phyloP scores from a whole-genome alignment of 148 eudicot genomes.

The Silene uniflora region DNA sequence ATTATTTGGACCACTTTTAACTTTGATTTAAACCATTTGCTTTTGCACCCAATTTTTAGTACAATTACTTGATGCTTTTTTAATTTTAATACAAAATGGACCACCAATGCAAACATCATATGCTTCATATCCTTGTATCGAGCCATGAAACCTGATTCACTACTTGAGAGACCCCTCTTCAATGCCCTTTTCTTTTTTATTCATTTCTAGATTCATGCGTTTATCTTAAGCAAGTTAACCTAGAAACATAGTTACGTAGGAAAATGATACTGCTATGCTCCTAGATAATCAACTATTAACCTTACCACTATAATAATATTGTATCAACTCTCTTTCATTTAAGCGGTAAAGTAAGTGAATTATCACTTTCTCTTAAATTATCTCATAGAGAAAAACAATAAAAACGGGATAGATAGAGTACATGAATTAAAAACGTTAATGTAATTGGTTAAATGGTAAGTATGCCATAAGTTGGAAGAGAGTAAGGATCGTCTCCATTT shows the following conservation, averaged over 20 bases:
- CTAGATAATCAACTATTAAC: too few species aligned
- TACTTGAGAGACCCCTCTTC: not conserved
- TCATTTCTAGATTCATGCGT: not conserved
- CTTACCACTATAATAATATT: too few species aligned
- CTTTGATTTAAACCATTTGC: not conserved
- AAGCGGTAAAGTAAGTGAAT: too few species aligned
- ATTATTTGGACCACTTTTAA: conserved; percentile 16
- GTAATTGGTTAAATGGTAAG: too few species aligned
- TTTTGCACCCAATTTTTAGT: not conserved
- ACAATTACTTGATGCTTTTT: conserved; percentile 19
- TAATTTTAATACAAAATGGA: conserved; percentile 16
- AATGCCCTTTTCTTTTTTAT: not conserved
- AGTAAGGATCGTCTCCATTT: too few species aligned
- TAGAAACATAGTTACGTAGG: not conserved
- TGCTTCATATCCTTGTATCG: conserved; percentile 16
- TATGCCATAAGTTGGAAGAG: too few species aligned
- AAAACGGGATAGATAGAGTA: too few species aligned
- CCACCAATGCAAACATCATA: conserved; percentile 20
- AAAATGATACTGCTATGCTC: not conserved
- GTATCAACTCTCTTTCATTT: too few species aligned
- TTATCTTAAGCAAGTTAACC: conserved; percentile 10
- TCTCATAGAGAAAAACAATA: too few species aligned
- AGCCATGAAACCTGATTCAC: conserved; percentile 21
- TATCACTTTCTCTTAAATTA: too few species aligned
- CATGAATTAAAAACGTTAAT: too few species aligned